A percentile compares a stretch with the other conserved stretches of the same genome.
Evolutionary conservation across 2,329 filamentous ascomycete species (phyloP).

Genomic region (Xylaria digitata): DNA sequence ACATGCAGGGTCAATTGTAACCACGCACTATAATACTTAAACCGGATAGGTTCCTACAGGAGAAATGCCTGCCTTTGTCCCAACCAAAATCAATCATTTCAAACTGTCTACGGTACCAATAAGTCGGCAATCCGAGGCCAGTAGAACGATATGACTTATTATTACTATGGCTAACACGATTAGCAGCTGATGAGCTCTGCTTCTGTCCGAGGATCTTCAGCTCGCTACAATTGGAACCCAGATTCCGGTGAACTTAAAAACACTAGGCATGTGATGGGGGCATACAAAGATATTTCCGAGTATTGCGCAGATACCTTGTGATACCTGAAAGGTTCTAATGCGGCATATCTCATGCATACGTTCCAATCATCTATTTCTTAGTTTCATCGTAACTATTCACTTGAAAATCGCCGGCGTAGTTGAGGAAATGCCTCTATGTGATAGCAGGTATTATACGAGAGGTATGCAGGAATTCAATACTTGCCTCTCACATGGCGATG

Average conservation of each 20-base stretch:
- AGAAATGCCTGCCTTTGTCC: neutral
- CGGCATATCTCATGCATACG: neutral
- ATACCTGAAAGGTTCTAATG: neutral
- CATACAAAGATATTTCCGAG: no score
- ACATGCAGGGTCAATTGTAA: no score
- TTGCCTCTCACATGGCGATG: neutral
- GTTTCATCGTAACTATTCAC: neutral
- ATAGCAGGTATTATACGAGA: neutral
- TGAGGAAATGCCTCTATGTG: neutral
- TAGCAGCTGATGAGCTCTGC: neutral
- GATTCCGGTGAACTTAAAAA: no score
- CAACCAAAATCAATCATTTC: neutral
- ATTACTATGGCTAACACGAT: neutral
- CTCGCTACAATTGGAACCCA: no score
- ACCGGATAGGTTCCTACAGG: no score
- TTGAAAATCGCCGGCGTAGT: neutral
- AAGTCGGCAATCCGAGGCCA: neutral
- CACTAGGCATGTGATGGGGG: no score
- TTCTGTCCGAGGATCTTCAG: neutral
- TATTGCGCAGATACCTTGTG: neutral
- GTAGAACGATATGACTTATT: neutral
- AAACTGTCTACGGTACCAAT: neutral
- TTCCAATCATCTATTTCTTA: neutral
- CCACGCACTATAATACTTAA: no score
- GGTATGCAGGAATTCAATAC: neutral